These are phyloP conservation scores for Starmerella scarabaei DNA, from an alignment of 805 yeast genomes.

Conservation along the genomic window DNA sequence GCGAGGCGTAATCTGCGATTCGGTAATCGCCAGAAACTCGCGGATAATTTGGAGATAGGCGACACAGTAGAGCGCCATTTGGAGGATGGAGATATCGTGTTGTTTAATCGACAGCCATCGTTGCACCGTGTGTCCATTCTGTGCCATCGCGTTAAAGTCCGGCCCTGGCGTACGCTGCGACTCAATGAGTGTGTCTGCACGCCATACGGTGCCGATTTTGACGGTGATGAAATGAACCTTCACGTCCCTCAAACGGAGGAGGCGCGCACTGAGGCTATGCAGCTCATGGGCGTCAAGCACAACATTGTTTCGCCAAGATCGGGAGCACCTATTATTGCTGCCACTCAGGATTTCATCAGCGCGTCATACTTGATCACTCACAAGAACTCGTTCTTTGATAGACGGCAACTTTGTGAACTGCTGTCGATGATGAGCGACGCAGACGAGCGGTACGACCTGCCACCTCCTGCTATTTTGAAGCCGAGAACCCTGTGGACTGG, in stretches of 20 bases:
- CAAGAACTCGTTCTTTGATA: slow-evolving; percentile 84
- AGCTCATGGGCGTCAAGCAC: slow-evolving; percentile 94
- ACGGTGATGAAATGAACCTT: slow-evolving; percentile 98
- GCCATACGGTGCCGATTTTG: slow-evolving; percentile 98
- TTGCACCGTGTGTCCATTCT: slow-evolving; percentile 86
- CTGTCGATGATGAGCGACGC: slow-evolving; percentile 96
- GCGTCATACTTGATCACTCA: slow-evolving; percentile 88
- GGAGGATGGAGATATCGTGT: slow-evolving; percentile 91
- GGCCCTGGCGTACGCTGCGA: slow-evolving; percentile 97
- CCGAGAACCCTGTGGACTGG: slow-evolving; percentile 95
- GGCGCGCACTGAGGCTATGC: slow-evolving; percentile 97
- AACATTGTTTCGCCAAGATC: slow-evolving; percentile 90
- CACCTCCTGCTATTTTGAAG: slow-evolving; percentile 87
- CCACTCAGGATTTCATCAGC: slow-evolving; percentile 97
- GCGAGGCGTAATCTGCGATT: slow-evolving; percentile 70
- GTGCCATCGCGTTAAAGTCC: slow-evolving; percentile 87
- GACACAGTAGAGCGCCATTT: slow-evolving; percentile 93
- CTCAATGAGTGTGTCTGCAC: slow-evolving; percentile 98
- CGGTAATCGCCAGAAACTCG: slow-evolving; percentile 71
- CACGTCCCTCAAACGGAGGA: slow-evolving; percentile 99
- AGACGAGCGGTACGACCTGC: slow-evolving; percentile 70
- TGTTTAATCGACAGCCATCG: slow-evolving; percentile 96
- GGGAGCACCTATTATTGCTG: slow-evolving; percentile 98
- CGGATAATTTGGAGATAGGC: slow-evolving; percentile 66
- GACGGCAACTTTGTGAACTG: slow-evolving; percentile 70